Base-by-base conservation (phyloP, 352 stramenopile species). In the Globisporangium spiculum region DNA sequence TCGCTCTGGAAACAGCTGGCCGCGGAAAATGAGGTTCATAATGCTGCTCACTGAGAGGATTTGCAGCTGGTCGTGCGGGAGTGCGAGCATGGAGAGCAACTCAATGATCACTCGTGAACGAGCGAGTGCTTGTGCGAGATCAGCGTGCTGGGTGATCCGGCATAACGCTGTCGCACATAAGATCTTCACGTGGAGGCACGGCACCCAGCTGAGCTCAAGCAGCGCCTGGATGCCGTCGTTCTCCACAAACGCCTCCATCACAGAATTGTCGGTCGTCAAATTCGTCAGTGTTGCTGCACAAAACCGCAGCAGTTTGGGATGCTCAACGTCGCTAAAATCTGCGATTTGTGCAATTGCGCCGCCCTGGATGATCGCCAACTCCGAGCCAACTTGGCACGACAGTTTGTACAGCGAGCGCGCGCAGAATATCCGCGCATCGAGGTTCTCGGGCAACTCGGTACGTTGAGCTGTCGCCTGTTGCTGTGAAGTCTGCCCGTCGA, bases 351-450 rank as follows among this genome's bases (percentile, higher is more conserved):
- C 50, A 8, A 94, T 89, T 0, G 87, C 87, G 0, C 82, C 85
- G 18, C 81, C 81, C 1, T 74, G 41, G 32, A 94, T 87, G 65
- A 94, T 91, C 4, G 79, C 72, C 5, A 80, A 48, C 41, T 94
- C 87, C 16, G 64, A 78, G 0, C 76, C 79, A 7, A 30, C 12
- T 60, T 92, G 83, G 18, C 86, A 91, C 4, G 84, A 94, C 0
- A 94, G 68, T 56, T 94, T 94, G 75, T 92, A 94, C 0, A 94
- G 71, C 10, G 87, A 94, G 22, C 80, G 75, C 2, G 83, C 84
- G 62, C 87, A 94, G n/a, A 77, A 85, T 1, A 90, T 59, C 8
- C 84, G 76, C 0, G 80, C 83, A 27, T 83, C 82, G 2, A 90
- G 30, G 64, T 94, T 92, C 9, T 84, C 38, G 0, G 72, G 62